Evolutionary conservation across 148 eudicot genomes (phyloP).

Genomic region (Vaccinium corymbosum): DNA sequence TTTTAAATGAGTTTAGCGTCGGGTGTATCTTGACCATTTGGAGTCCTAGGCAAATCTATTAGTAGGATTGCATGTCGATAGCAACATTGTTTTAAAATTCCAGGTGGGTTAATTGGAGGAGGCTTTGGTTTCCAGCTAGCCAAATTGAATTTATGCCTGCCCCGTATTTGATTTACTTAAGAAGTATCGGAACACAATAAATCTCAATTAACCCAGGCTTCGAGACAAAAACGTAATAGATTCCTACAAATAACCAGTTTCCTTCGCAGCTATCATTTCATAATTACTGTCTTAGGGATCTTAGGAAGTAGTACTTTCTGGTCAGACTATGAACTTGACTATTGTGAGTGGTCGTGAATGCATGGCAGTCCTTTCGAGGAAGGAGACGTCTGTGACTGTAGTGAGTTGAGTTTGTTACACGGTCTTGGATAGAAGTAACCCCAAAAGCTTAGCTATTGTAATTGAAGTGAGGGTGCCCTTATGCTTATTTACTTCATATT

Average conservation of each 20-base stretch:
- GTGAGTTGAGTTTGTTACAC: not conserved
- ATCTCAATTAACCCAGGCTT: not conserved
- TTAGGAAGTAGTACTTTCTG: not conserved
- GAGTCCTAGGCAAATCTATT: not conserved
- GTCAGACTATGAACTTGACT: not conserved
- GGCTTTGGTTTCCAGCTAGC: not conserved
- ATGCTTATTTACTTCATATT: no score
- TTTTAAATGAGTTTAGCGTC: not conserved
- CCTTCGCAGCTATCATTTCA: not conserved
- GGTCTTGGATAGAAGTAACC: no score
- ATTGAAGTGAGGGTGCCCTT: no score
- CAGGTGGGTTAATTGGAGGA: not conserved
- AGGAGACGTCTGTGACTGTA: not conserved
- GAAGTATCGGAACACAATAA: not conserved
- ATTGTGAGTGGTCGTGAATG: not conserved
- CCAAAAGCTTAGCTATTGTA: no score
- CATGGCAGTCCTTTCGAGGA: not conserved
- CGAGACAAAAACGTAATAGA: not conserved
- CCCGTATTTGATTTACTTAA: not conserved
- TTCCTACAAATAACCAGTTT: not conserved
- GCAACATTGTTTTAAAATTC: not conserved
- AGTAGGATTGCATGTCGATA: not conserved
- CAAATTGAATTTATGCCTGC: not conserved
- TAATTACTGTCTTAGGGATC: not conserved
- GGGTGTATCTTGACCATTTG: conserved; percentile 1